Percentiles rank a stretch among this genome's conserved stretches.
These are phyloP conservation scores for Lathyrus sativus DNA, from an alignment of 306 rosid genomes.

Conservation along the genomic window DNA sequence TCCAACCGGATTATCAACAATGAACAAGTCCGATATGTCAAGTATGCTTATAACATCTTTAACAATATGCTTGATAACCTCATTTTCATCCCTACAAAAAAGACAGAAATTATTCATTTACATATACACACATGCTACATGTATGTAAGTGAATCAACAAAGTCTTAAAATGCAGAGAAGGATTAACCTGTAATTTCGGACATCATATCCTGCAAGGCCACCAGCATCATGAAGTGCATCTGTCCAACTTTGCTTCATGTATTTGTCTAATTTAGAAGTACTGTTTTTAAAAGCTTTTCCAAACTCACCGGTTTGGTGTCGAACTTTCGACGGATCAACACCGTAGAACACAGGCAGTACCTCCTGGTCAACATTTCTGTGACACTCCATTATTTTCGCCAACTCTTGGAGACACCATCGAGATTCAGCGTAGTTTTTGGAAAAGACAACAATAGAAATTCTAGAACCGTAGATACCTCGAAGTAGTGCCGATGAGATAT, in stretches of 20 bases:
- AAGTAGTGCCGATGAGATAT: neutral
- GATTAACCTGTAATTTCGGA: neutral
- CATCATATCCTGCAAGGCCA: neutral
- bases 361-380: neutral
- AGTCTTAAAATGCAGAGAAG: neutral
- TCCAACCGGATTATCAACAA: constrained; percentile 6
- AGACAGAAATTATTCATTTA: neutral
- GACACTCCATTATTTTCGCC: neutral
- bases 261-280: neutral
- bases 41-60: constrained; percentile 5
- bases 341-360: constrained; percentile 30
- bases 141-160: neutral
- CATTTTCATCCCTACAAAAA: constrained; percentile 14
- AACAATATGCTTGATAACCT: neutral
- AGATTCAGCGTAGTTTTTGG: constrained; percentile 1
- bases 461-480: neutral
- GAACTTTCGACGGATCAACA: constrained; percentile 6
- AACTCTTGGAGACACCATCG: constrained; percentile 13
- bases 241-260: neutral
- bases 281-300: neutral
- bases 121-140: neutral
- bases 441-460: constrained; percentile 8
- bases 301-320: neutral
- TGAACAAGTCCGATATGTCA: constrained; percentile 18
- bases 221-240: neutral